phyloP scores from a whole-genome alignment of 345 rosid genomes.

The Aegle marmelos region DNA sequence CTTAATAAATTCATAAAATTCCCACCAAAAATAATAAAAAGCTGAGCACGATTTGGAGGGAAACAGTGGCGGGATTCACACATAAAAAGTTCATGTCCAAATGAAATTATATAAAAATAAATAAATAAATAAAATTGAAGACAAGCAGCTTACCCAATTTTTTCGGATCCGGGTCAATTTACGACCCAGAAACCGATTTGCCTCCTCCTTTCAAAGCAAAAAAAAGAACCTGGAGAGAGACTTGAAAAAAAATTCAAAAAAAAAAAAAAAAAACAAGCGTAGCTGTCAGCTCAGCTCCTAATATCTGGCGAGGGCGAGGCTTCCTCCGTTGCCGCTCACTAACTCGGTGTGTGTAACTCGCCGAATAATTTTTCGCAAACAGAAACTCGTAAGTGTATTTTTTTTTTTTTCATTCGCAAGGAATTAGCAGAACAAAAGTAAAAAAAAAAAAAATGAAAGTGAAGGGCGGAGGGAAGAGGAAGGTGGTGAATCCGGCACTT shows the following conservation, averaged over 20 bases:
- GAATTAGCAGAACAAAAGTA: not conserved
- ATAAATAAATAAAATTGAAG: not conserved
- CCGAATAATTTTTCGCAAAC: not conserved
- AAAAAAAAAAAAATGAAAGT: not conserved
- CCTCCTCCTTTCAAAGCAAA: not conserved
- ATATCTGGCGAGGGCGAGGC: not conserved
- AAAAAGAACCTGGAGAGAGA: not conserved
- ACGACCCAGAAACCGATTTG: not conserved
- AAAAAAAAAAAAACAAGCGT: not conserved
- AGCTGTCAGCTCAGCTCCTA: not conserved
- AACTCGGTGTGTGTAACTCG: not conserved
- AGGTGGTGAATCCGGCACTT: not conserved
- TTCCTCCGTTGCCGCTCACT: not conserved
- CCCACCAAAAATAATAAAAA: not conserved
- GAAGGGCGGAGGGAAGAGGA: slow-evolving; percentile 35
- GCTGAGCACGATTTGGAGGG: not conserved
- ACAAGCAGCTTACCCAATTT: not conserved
- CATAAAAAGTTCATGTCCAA: not conserved
- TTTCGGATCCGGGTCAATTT: not conserved
- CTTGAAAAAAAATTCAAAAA: not conserved
- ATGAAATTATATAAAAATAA: not conserved
- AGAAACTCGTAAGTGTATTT: not conserved
- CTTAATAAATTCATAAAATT: not conserved
- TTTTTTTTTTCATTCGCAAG: not conserved
- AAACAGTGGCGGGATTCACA: slow-evolving; percentile 9